phyloP scores from a whole-genome alignment of 495 filamentous ascomycete species.

The Extremus antarcticus region DNA sequence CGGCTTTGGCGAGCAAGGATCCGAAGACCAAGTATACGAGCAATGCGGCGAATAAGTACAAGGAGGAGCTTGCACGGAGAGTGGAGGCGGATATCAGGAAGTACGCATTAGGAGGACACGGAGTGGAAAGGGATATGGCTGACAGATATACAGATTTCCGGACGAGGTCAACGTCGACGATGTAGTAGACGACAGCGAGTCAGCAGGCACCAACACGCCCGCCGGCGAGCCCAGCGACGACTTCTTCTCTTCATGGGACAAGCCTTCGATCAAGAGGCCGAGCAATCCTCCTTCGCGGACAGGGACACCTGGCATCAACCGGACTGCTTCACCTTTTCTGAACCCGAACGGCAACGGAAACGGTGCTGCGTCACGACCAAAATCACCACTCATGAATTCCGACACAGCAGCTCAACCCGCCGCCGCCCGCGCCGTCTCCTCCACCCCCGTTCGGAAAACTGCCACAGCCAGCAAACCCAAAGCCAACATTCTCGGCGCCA shows the following conservation, averaged over 20 bases:
- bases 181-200: slow-evolving; percentile 44
- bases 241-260: slow-evolving; percentile 99
- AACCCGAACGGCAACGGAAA: slow-evolving; percentile 59
- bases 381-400: slow-evolving; percentile 64
- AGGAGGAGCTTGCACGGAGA: slow-evolving; percentile 81
- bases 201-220: slow-evolving; percentile 58
- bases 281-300: slow-evolving; percentile 89
- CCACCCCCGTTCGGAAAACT: slow-evolving; percentile 65
- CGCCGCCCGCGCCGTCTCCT: slow-evolving; percentile 61
- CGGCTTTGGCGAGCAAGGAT: slow-evolving; percentile 89
- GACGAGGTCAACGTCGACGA: slow-evolving; percentile 80
- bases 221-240: slow-evolving; percentile 73
- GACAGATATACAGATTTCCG: slow-evolving; percentile 53
- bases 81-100: slow-evolving; percentile 69
- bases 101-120: slow-evolving; percentile 38
- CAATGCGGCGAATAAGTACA: slow-evolving; percentile 83
- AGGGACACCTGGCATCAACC: slow-evolving; percentile 71
- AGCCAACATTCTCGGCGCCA: slow-evolving; percentile 74
- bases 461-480: slow-evolving; percentile 38
- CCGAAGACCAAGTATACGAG: slow-evolving; percentile 93
- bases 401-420: slow-evolving; percentile 40
- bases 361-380: slow-evolving; percentile 51
- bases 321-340: slow-evolving; percentile 81
- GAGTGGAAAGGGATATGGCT: neutral
- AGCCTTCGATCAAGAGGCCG: slow-evolving; percentile 91